Percentiles rank a stretch among this genome's conserved stretches.
Conservation (phyloP, 441 rosid genomes). For the Gossypium schwendimanii region DNA sequence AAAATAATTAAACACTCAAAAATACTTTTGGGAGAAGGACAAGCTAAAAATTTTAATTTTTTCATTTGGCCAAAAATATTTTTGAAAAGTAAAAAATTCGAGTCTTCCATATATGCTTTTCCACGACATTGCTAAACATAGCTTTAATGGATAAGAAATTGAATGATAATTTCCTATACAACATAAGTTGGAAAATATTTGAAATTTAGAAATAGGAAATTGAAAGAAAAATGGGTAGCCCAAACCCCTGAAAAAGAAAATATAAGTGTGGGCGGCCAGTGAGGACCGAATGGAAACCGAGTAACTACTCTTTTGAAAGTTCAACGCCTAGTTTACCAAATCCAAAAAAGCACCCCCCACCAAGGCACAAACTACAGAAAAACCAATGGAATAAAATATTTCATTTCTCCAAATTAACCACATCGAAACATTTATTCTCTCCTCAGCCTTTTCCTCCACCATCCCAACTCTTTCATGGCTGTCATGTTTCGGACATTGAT, state of each 20-base stretch:
- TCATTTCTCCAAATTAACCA: not conserved
- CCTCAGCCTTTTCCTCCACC: conserved; percentile 4
- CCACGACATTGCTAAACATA: no score
- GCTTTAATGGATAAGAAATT: no score
- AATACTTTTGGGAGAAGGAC: accelerated
- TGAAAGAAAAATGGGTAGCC: no score
- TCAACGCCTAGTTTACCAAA: conserved; percentile 21
- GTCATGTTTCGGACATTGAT: conserved; percentile 33
- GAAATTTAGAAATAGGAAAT: no score
- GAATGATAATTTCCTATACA: no score
- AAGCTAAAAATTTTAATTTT: no score
- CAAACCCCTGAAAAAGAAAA: no score
- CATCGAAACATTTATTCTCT: not conserved
- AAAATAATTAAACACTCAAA: no score
- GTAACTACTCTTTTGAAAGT: conserved; percentile 19
- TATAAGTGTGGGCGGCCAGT: not conserved
- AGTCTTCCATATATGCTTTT: no score
- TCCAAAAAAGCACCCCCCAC: conserved; percentile 7
- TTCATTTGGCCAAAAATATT: no score
- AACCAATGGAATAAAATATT: not conserved
- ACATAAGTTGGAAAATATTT: no score
- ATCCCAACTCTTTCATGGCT: conserved; percentile 35
- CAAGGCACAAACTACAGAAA: not conserved
- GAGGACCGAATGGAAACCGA: conserved; percentile 14
- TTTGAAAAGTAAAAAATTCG: no score